A percentile compares a stretch with the other conserved stretches of the same genome.
Evolutionary conservation across 306 rosid species (phyloP).

Genomic region (Ammopiptanthus mongolicus): DNA sequence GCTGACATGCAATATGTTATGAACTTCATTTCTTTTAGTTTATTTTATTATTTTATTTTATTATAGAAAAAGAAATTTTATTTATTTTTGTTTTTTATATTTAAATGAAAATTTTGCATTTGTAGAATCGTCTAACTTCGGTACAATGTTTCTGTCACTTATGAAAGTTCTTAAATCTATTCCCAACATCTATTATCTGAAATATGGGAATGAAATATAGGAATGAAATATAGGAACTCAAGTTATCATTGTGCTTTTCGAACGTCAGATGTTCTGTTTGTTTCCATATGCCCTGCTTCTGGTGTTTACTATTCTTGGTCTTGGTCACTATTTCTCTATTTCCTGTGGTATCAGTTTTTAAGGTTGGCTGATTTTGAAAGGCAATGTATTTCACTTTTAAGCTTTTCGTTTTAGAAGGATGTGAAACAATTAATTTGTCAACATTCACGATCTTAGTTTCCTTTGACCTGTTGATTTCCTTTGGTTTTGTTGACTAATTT

Average conservation of each 20-base stretch:
- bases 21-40: neutral
- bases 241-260: neutral
- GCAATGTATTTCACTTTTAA: neutral
- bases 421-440: neutral
- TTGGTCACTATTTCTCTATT: neutral
- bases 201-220: no score
- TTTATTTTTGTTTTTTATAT: neutral
- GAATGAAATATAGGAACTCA: neutral
- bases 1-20: neutral
- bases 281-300: neutral
- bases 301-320: neutral
- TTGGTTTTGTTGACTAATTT: neutral
- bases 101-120: neutral
- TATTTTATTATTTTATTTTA: neutral
- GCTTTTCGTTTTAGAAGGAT: neutral
- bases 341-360: neutral
- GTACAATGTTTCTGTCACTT: no score
- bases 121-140: no score
- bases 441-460: neutral
- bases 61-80: no score
- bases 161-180: no score
- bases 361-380: neutral
- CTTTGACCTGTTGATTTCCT: neutral
- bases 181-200: no score
- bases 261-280: neutral